Evolutionary conservation across 257 asterid genomes (phyloP).

Genomic region (Fraxinus pennsylvanica): DNA sequence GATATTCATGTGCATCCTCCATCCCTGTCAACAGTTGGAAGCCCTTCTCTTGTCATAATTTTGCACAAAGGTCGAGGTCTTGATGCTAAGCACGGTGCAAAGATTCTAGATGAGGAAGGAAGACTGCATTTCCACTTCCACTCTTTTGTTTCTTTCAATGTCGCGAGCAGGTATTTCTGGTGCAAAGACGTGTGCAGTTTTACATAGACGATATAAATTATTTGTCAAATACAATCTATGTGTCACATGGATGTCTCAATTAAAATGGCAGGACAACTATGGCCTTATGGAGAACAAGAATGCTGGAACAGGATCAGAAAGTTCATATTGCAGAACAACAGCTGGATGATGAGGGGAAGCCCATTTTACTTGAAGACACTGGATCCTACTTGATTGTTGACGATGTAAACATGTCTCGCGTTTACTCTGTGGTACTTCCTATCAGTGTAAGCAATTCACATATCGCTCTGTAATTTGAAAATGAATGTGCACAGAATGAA

Average conservation of each 20-base stretch:
- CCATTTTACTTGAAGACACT: constrained; percentile 44
- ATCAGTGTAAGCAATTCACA: constrained; percentile 47
- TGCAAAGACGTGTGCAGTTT: background rate
- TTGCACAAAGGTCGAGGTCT: constrained; percentile 73
- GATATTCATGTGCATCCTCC: constrained; percentile 81
- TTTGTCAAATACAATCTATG: background rate
- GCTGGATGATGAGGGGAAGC: constrained; percentile 52
- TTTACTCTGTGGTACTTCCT: constrained; percentile 61
- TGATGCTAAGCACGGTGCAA: constrained; percentile 86
- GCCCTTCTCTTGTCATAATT: constrained; percentile 75
- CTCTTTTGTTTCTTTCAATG: constrained; percentile 74
- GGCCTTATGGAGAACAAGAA: constrained; percentile 89
- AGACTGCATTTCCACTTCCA: constrained; percentile 86
- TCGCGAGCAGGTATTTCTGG: constrained; percentile 68
- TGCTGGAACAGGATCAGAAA: constrained; percentile 56
- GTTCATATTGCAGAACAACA: constrained; percentile 55
- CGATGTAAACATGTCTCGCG: constrained; percentile 62
- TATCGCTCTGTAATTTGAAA: background rate
- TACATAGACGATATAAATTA: background rate
- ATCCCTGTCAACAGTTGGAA: constrained; percentile 72
- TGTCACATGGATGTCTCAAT: background rate
- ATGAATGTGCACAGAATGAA: background rate
- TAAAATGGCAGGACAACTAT: constrained; percentile 61
- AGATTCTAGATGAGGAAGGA: constrained; percentile 68
- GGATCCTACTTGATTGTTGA: constrained; percentile 52